Base-by-base conservation (phyloP, 2,329 filamentous ascomycete genomes). In the Fusarium acutatum region DNA sequence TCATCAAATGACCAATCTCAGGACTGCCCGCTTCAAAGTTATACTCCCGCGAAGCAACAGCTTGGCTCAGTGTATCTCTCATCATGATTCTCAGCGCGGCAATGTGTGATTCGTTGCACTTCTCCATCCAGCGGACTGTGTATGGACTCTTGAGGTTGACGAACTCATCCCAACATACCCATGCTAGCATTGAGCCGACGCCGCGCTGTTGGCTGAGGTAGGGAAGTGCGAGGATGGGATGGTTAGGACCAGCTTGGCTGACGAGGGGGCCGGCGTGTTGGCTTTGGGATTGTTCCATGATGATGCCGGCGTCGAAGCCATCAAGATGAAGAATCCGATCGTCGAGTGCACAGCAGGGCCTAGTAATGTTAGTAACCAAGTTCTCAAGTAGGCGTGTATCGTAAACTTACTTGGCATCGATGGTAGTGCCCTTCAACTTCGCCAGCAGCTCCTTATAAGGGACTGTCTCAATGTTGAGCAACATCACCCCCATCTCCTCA, bases 151-250 rank as follows among this genome's bases (percentile, higher is more conserved):
- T 30, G 14, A 69, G 65, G 7, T 69, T 69, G 30, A 69, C 67
- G 14, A 69, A 69, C 1, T 69, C 67, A 0, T 69, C 67, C 67
- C 67, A 69, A 15, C 67, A 69, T 11, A 69, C 67, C 67, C 65
- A 69, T 0, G 67, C 67, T 3, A 69, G 17, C 67, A 69, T 69
- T 3, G 67, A 69, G 2, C 67, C 59, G 5, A 28, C 5, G 3
- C 67, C 65, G 1, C 59, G 52, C n/a, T 37, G 46, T 24, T 58
- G 61, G n/a, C 53, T 69, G 13, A 69, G 67, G 24, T 59, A 69
- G 7, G 65, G 67, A 2, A 69, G 44, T 0, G 67, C 66, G 5
- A 69, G 65, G 4, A 34, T 37, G 7, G 67, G 67, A 35, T 69
- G 65, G 1, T 26, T 18, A 2, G 58, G 59, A 1, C 67, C 67